Evolutionary conservation across 108 stramenopile species (phyloP).

Genomic region (Cyclotella baltica): DNA sequence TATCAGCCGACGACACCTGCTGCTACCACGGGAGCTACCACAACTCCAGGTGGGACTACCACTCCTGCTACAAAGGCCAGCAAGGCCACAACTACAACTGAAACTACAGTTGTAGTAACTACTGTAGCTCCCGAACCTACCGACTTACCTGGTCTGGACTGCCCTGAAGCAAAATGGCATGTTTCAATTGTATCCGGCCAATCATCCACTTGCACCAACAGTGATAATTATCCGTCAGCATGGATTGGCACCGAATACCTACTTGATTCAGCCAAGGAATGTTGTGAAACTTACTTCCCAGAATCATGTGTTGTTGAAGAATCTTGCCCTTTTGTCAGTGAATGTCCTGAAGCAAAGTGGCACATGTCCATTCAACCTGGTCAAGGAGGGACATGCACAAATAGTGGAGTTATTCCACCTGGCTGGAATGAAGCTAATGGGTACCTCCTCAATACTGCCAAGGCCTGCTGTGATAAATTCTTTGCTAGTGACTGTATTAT

Average conservation of each 20-base stretch:
- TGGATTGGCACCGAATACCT: background rate
- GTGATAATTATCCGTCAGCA: background rate
- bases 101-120: background rate
- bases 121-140: background rate
- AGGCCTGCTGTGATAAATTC: background rate
- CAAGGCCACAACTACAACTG: background rate
- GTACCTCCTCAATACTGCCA: background rate
- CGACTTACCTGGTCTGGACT: background rate
- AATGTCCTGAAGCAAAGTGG: constrained; percentile 11
- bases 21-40: background rate
- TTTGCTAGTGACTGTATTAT: background rate
- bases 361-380: constrained; percentile 4
- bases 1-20: background rate
- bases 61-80: too few relatives aligned
- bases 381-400: constrained; percentile 1
- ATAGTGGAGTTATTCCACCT: background rate
- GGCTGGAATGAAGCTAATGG: background rate
- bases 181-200: background rate
- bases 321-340: background rate
- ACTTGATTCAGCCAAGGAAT: background rate
- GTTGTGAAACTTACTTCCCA: background rate
- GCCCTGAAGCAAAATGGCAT: constrained; percentile 4
- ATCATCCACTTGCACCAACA: background rate
- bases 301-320: background rate
- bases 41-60: too few relatives aligned